Conservation (phyloP, 306 rosid genomes). For the Gastrolobium villosum region DNA sequence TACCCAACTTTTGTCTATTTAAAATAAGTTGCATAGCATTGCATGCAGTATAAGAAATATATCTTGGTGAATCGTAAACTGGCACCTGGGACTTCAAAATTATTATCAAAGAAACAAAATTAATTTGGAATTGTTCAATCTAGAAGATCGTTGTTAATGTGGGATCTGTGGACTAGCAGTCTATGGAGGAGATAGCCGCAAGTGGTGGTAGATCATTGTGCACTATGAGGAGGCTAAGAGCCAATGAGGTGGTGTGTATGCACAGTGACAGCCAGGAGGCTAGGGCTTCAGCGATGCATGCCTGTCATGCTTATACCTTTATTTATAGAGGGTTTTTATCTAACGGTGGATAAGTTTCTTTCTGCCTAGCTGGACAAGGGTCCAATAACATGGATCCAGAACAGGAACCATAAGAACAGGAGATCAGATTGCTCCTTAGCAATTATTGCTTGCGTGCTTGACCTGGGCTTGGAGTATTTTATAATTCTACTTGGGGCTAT, state of each 20-base stretch:
- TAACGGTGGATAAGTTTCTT: background rate
- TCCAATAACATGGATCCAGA: too few relatives aligned
- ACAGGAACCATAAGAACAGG: background rate
- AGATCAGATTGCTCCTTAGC: conserved; percentile 7
- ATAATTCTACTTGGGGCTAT: conserved; percentile 5
- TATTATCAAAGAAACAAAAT: conserved; percentile 30
- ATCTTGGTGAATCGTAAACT: background rate
- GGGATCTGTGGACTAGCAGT: background rate
- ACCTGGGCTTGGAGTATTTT: background rate
- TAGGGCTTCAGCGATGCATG: too few relatives aligned
- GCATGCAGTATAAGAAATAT: conserved; percentile 17
- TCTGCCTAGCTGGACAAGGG: background rate
- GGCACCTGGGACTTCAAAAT: conserved; percentile 4
- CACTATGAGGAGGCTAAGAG: too few relatives aligned
- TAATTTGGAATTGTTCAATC: background rate
- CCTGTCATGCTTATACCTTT: too few relatives aligned
- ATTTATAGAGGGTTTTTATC: background rate
- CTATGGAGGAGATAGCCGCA: background rate
- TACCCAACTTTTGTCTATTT: background rate
- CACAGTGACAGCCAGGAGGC: too few relatives aligned
- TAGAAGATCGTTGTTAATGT: background rate
- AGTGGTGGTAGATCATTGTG: background rate
- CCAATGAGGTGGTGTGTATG: too few relatives aligned
- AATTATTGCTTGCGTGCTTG: background rate
- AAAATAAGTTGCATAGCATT: conserved; percentile 24